Evolutionary conservation across 352 stramenopile genomes (phyloP), one percentile per base, ranked within the genome.

Genomic region (Phytophthora podocarpi): DNA sequence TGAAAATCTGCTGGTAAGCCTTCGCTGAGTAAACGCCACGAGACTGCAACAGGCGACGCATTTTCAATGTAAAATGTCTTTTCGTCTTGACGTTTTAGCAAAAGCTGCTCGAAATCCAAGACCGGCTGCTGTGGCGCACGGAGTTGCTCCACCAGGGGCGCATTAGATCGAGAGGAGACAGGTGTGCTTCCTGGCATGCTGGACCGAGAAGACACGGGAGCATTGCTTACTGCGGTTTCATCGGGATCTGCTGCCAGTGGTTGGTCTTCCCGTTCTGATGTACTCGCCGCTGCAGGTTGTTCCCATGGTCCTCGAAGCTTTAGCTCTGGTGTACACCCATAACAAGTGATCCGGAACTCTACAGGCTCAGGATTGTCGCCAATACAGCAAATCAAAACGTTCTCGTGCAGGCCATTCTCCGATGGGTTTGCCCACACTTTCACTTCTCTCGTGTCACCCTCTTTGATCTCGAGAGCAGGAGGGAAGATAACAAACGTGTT

Each of bases 381-480:
- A 26, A 98, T 78, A 37, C 86, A 97, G 31, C 86, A 93, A n/a
- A 98, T 77, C 3, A 98, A 70, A 15, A 75, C 57, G 56, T 95
- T 94, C 32, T 91, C 72, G 16, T 91, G 76, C 6, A 87, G 43
- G 0, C 81, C 83, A 23, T 87, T 74, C 4, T 64, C 51, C 5
- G 63, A 57, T 5, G 95, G 95, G 46, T 96, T 93, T 0, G 95
- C 91, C 90, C 92, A 98, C n/a, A 98, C 74, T 46, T 73, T 68
- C 10, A 98, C 67, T 60, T 98, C 93, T 34, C 73, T 81, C 2
- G 95, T 98, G 41, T 98, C 95, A 1, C 89, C 91, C 47, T 97
- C 81, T 18, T 70, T 70, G 0, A 98, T 60, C n/a, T 90, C 75
- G 0, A 98, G 34, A 10, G 42, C 62, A 23, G 66, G 35, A 13